Evolutionary conservation across 768 basidiomycete genomes (phyloP).

Genomic region (Trametes maxima): DNA sequence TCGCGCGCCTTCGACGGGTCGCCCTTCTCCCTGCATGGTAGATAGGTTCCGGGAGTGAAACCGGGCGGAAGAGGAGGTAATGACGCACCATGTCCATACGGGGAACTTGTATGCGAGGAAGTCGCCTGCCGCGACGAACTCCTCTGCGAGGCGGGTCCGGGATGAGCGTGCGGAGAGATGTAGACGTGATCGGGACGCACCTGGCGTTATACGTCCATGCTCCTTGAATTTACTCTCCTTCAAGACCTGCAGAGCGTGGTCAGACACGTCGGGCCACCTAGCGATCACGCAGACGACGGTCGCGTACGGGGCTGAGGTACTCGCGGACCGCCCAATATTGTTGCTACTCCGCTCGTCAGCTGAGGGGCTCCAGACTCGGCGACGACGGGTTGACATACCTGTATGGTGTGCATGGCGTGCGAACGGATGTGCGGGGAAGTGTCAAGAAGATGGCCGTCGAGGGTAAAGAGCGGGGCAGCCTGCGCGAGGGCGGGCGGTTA

Average conservation of each 20-base stretch:
- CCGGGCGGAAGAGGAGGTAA: background rate
- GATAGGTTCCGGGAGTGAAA: constrained; percentile 8
- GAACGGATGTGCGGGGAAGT: constrained; percentile 6
- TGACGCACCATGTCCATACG: constrained; percentile 90
- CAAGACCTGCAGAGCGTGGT: constrained; percentile 64
- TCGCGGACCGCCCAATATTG: constrained; percentile 94
- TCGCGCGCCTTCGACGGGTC: constrained; percentile 84
- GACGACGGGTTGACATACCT: constrained; percentile 33
- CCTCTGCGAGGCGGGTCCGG: constrained; percentile 56
- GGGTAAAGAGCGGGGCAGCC: background rate
- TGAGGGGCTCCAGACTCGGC: background rate
- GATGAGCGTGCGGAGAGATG: constrained; percentile 16
- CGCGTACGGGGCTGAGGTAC: constrained; percentile 84
- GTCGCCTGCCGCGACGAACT: constrained; percentile 97
- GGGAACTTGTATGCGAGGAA: constrained; percentile 98
- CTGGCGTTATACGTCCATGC: constrained; percentile 93
- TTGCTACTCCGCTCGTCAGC: constrained; percentile 52
- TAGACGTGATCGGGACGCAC: constrained; percentile 44
- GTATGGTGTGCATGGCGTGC: constrained; percentile 50
- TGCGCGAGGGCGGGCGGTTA: constrained; percentile 10
- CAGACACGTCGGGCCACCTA: constrained; percentile 35
- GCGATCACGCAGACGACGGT: constrained; percentile 19
- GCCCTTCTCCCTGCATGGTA: constrained; percentile 79
- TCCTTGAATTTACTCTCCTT: constrained; percentile 99
- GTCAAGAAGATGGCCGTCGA: constrained; percentile 3